Evolutionary conservation across 2,329 filamentous ascomycete species (phyloP).

Genomic region (Colletotrichum gigasporum): DNA sequence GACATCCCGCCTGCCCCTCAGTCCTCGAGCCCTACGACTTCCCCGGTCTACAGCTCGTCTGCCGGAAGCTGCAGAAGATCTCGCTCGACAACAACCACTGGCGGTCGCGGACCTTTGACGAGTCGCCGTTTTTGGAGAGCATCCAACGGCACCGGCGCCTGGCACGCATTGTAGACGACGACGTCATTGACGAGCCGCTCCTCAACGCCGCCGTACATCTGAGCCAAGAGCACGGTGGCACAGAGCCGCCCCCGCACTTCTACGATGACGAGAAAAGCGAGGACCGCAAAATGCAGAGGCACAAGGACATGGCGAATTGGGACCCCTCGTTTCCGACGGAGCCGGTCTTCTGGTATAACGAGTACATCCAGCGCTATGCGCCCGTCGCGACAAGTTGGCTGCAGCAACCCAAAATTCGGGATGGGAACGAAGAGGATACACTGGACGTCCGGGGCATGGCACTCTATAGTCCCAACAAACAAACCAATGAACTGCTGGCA

Average conservation of each 20-base stretch:
- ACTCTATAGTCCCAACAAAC: conserved; percentile 61
- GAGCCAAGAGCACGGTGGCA: conserved; percentile 10
- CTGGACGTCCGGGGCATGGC: conserved; percentile 80
- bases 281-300: conserved; percentile 48
- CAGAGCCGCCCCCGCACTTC: not conserved
- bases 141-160: conserved; percentile 63
- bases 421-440: conserved; percentile 53
- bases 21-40: conserved; percentile 73
- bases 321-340: conserved; percentile 80
- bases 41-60: conserved; percentile 75
- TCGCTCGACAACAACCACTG: conserved; percentile 81
- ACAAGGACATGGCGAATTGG: conserved; percentile 79
- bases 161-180: conserved; percentile 10
- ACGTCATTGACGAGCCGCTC: conserved; percentile 24
- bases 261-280: conserved; percentile 37
- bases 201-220: conserved; percentile 25
- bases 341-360: conserved; percentile 83
- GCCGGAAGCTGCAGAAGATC: conserved; percentile 70
- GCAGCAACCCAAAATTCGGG: conserved; percentile 63
- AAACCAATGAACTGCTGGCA: conserved; percentile 59
- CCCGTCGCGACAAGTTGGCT: conserved; percentile 82
- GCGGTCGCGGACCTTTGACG: conserved; percentile 78
- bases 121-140: conserved; percentile 72
- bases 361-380: conserved; percentile 85
- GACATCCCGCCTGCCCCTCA: conserved; percentile 42